Evolutionary conservation across 2,329 filamentous ascomycete species (phyloP).

Genomic region (Neofusicoccum laricinum): DNA sequence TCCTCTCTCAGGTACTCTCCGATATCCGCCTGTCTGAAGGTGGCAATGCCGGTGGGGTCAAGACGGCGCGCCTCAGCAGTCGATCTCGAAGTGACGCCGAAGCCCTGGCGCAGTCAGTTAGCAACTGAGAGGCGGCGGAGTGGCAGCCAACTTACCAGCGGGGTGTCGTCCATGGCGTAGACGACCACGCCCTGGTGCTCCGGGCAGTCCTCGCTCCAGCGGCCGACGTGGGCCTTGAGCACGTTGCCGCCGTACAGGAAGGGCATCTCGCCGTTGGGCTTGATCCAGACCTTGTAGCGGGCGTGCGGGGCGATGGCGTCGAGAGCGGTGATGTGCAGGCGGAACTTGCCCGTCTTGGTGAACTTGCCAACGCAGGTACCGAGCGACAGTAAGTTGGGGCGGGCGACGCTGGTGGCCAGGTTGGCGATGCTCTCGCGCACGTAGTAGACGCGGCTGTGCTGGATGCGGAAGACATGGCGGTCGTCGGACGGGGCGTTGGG

Average conservation of each 20-base stretch:
- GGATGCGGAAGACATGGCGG: constrained; percentile 55
- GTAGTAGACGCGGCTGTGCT: constrained; percentile 85
- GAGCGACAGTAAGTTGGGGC: constrained; percentile 79
- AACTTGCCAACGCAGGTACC: constrained; percentile 83
- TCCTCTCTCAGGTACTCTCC: constrained; percentile 92
- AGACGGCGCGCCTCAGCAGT: constrained; percentile 79
- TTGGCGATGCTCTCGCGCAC: constrained; percentile 87
- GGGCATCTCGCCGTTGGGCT: constrained; percentile 94
- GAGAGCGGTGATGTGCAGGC: constrained; percentile 88
- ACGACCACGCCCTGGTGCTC: constrained; percentile 92
- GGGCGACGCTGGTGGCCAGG: constrained; percentile 79
- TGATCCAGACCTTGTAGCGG: constrained; percentile 96
- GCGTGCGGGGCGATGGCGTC: constrained; percentile 87
- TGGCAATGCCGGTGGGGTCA: constrained; percentile 85
- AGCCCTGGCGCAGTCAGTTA: constrained; percentile 59
- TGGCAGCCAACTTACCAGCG: constrained; percentile 48
- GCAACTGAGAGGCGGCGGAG: too few relatives aligned
- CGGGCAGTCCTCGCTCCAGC: constrained; percentile 87
- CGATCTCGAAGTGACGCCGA: constrained; percentile 85
- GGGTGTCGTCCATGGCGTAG: constrained; percentile 86
- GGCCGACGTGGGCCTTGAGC: constrained; percentile 75
- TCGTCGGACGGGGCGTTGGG: constrained; percentile 22
- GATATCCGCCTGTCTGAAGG: constrained; percentile 88
- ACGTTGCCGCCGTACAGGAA: constrained; percentile 93
- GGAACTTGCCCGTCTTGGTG: constrained; percentile 85